Evolutionary conservation across 192 early-diverging fungal species (phyloP).

Genomic region (Coemansia sp.): DNA sequence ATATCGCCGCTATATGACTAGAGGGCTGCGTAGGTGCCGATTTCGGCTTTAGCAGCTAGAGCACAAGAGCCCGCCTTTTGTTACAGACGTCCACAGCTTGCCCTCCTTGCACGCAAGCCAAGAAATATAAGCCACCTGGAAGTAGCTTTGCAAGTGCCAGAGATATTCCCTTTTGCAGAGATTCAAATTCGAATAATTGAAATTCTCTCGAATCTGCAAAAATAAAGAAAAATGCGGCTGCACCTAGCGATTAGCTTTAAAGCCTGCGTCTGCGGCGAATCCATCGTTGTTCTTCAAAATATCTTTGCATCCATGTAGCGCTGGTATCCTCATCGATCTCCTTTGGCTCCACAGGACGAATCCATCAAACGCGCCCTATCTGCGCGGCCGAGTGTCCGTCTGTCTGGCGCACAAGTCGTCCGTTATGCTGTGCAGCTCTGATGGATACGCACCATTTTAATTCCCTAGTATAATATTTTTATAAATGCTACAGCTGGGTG

Average conservation of each 20-base stretch:
- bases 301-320: background rate
- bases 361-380: background rate
- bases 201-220: background rate
- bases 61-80: too few species aligned
- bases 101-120: too few species aligned
- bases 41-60: too few species aligned
- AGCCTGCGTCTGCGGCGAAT: background rate
- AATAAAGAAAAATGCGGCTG: background rate
- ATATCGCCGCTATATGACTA: too few species aligned
- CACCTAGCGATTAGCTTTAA: background rate
- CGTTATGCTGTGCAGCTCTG: background rate
- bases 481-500: slow-evolving; percentile 28
- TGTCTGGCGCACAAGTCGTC: slow-evolving; percentile 8
- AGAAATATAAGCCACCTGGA: too few species aligned
- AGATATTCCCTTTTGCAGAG: background rate
- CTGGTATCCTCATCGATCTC: background rate
- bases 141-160: too few species aligned
- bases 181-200: background rate
- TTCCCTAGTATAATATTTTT: slow-evolving; percentile 14
- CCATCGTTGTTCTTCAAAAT: background rate
- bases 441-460: slow-evolving; percentile 47
- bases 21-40: too few species aligned
- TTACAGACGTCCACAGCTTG: too few species aligned
- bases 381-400: background rate
- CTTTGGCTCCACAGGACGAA: slow-evolving; percentile 1